A percentile compares a stretch with the other conserved stretches of the same genome.
Conservation (phyloP, 345 rosid genomes). For the Eucalyptus polyanthemos region DNA sequence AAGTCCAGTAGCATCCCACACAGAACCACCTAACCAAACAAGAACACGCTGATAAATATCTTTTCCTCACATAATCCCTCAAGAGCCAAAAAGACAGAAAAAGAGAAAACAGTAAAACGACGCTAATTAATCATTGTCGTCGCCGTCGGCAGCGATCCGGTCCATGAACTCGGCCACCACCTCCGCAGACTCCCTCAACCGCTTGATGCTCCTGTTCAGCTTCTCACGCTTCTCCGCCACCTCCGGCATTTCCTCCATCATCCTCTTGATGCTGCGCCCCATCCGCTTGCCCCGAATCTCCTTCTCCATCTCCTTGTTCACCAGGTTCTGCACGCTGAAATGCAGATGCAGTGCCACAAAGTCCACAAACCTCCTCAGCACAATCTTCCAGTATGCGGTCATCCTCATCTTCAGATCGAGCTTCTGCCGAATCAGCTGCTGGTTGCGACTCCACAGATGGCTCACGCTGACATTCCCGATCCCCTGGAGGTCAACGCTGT, state of each 20-base stretch:
- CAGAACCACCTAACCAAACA: not conserved
- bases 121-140: not conserved
- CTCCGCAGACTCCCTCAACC: not conserved
- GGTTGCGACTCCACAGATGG: not conserved
- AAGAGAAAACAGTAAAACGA: not conserved
- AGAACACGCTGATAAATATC: not conserved
- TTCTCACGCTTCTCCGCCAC: constrained; percentile 5
- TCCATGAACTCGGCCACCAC: not conserved
- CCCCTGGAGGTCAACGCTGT: not conserved
- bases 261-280: not conserved
- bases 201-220: constrained; percentile 3
- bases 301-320: constrained; percentile 2
- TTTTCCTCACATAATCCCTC: not conserved
- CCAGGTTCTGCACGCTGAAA: not conserved
- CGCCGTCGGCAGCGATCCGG: not conserved
- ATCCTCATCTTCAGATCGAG: constrained; percentile 13
- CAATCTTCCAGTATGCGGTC: constrained; percentile 15
- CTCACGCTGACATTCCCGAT: not conserved
- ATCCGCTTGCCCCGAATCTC: not conserved
- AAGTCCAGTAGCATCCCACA: not conserved
- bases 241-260: constrained; percentile 9
- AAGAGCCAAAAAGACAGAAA: not conserved
- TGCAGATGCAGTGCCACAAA: not conserved
- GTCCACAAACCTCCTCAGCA: constrained; percentile 10
- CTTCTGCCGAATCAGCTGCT: not conserved